Base-by-base conservation (phyloP, 176 grass and related monocot species). In the Aegilops sharonensis region DNA sequence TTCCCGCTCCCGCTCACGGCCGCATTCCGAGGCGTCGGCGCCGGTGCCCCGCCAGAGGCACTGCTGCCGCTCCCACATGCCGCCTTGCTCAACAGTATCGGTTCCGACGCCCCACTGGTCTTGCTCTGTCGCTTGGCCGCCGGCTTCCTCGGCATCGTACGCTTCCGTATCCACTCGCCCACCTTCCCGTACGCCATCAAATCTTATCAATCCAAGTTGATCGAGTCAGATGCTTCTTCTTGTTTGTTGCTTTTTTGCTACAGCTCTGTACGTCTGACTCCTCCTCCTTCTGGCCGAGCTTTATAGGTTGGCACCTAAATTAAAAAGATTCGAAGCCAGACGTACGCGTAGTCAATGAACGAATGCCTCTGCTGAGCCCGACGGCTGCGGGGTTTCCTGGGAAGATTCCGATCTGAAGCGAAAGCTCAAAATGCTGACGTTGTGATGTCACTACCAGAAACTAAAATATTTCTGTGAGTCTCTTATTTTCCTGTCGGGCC, bases 121-220 rank as follows among this genome's bases (percentile, higher is more conserved):
- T 21, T 27, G 64, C 64, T 62, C 36, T 21, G 5, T 48, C 9
- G 31, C 25, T 12, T 20, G 9, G 79, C 34, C 14, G 21, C 4
- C 76, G 43, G 20, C 4, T 40, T 83, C 65, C 78, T 83, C 60
- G 76, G 67, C 81, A 68, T 40, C 67, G 83, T 68, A 60, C 81
- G 75, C 75, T 21, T 87, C 20, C 68, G 68, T 56, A 91, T 84
- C 89, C 85, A 91, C 10, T 91, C 85, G 7, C 68, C 75, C 18
- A 56, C 74, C 89, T 91, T 87, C 4, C 27, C 74, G 10, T 23
- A 40, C 13, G 31, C 54, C 87, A 89, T 84, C 68, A 14, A 23
- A 76, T 29, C 24, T 23, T 56, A 12, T 7, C 6, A 67, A 60
- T 2, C 60, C 0, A 78, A 83, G 40, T 2, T 11, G 3, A 48